These are phyloP conservation scores for Colletotrichum sp. DNA, from an alignment of 2,329 filamentous ascomycete species.

Conservation along the genomic window DNA sequence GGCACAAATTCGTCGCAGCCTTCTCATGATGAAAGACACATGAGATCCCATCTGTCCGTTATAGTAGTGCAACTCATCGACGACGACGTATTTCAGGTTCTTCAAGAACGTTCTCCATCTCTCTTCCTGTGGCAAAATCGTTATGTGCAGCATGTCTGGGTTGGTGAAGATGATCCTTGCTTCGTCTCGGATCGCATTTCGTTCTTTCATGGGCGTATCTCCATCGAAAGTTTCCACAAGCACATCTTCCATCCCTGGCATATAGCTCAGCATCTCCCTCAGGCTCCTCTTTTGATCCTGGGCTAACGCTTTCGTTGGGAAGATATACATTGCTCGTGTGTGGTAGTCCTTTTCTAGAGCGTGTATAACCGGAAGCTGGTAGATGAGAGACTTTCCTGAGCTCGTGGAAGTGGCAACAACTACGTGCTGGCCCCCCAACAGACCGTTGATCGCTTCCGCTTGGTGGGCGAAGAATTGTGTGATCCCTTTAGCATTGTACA, in stretches of 20 bases:
- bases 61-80: constrained; percentile 93
- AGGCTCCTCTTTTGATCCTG: constrained; percentile 93
- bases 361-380: constrained; percentile 90
- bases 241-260: constrained; percentile 76
- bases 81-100: constrained; percentile 88
- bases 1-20: constrained; percentile 85
- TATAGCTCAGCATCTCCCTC: constrained; percentile 81
- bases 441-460: constrained; percentile 87
- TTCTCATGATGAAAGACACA: constrained; percentile 92
- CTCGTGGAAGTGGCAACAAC: constrained; percentile 95
- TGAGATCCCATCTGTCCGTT: constrained; percentile 95
- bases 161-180: constrained; percentile 96
- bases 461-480: constrained; percentile 90
- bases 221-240: constrained; percentile 95
- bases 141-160: constrained; percentile 96
- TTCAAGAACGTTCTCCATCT: constrained; percentile 88
- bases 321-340: constrained; percentile 94
- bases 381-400: constrained; percentile 97
- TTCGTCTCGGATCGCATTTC: constrained; percentile 83
- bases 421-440: constrained; percentile 83
- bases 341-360: constrained; percentile 79
- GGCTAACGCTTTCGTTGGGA: constrained; percentile 94
- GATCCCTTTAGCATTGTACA: constrained; percentile 92
- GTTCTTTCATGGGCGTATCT: constrained; percentile 82
- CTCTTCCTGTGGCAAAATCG: constrained; percentile 90